These are phyloP conservation scores for Sclerotinia subarctica DNA, from an alignment of 2,329 filamentous ascomycete genomes.

Conservation along the genomic window DNA sequence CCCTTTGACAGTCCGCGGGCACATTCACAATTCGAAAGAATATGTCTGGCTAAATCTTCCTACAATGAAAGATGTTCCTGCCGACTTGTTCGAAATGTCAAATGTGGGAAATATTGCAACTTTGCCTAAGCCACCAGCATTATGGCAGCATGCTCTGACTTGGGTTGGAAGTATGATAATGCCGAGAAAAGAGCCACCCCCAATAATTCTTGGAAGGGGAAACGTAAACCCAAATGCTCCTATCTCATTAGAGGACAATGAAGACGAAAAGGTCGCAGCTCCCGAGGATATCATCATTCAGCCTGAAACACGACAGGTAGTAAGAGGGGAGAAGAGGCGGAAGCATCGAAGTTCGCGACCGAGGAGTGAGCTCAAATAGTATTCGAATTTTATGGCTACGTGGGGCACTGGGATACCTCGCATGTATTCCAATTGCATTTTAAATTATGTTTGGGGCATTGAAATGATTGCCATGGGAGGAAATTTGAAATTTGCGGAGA, in stretches of 20 bases:
- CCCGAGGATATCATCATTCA: slow-evolving; percentile 17
- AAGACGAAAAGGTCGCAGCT: slow-evolving; percentile 14
- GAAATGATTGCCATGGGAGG: not conserved
- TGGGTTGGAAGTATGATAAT: slow-evolving; percentile 19
- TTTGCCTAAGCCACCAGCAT: slow-evolving; percentile 15
- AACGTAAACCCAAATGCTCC: not conserved
- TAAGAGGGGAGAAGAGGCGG: slow-evolving; percentile 12
- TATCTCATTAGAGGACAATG: slow-evolving; percentile 1
- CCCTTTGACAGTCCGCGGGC: slow-evolving; percentile 42
- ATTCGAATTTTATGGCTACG: not conserved
- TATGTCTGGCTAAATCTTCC: slow-evolving; percentile 43
- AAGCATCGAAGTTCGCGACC: slow-evolving; percentile 16
- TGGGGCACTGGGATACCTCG: too few relatives aligned
- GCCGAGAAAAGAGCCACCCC: slow-evolving; percentile 15
- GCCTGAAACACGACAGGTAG: slow-evolving; percentile 13
- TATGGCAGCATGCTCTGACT: slow-evolving; percentile 16
- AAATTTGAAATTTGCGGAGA: too few relatives aligned
- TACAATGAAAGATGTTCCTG: slow-evolving; percentile 20
- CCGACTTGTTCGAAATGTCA: slow-evolving; percentile 19
- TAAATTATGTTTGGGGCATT: not conserved
- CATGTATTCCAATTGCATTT: not conserved
- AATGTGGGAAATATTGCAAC: slow-evolving; percentile 20
- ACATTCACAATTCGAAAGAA: slow-evolving; percentile 42
- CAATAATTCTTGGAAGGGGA: slow-evolving; percentile 17
- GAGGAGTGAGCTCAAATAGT: slow-evolving; percentile 1